Evolutionary conservation across 768 basidiomycete genomes (phyloP).

Genomic region (Psilocybe cubensis): DNA sequence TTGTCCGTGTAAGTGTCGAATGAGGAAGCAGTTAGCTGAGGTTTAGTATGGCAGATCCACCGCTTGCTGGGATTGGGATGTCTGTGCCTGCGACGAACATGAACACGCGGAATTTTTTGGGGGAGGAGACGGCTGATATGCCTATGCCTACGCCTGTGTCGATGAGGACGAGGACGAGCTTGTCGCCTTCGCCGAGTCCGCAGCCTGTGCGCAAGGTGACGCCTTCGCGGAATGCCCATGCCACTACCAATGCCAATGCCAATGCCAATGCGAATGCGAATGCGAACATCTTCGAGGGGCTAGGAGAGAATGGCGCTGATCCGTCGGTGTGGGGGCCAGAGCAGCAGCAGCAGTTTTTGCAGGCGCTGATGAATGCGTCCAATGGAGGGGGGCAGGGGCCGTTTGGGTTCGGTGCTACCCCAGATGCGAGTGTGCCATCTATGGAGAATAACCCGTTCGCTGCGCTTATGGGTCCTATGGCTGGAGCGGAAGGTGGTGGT

Average conservation of each 20-base stretch:
- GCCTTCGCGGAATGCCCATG: slow-evolving; percentile 18
- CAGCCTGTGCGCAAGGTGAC: slow-evolving; percentile 26
- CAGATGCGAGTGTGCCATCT: slow-evolving; percentile 30
- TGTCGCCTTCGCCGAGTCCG: slow-evolving; percentile 32
- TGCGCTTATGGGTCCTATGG: slow-evolving; percentile 41
- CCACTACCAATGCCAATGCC: not conserved
- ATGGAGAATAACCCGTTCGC: slow-evolving; percentile 54
- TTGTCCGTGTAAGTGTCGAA: slow-evolving; percentile 9
- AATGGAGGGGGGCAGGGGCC: slow-evolving; percentile 13
- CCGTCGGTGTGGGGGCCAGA: slow-evolving; percentile 69
- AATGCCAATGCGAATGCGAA: slow-evolving; percentile 12
- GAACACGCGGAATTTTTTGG: slow-evolving; percentile 40
- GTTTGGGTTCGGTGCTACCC: slow-evolving; percentile 24
- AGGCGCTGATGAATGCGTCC: slow-evolving; percentile 55
- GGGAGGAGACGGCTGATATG: slow-evolving; percentile 48
- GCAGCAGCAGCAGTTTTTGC: slow-evolving; percentile 70
- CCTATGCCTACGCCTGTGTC: slow-evolving; percentile 41
- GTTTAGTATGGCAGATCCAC: slow-evolving; percentile 35
- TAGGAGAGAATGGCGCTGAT: slow-evolving; percentile 37
- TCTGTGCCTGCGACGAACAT: slow-evolving; percentile 21
- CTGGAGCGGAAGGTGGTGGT: slow-evolving; percentile 14
- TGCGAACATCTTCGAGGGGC: slow-evolving; percentile 26
- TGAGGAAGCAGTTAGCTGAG: not conserved
- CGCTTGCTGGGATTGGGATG: no score
- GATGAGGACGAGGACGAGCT: slow-evolving; percentile 22